Percentiles rank a stretch among this genome's conserved stretches.
These are phyloP conservation scores for Saccharomyces eubayanus DNA, from an alignment of 805 yeast genomes.

Conservation along the genomic window DNA sequence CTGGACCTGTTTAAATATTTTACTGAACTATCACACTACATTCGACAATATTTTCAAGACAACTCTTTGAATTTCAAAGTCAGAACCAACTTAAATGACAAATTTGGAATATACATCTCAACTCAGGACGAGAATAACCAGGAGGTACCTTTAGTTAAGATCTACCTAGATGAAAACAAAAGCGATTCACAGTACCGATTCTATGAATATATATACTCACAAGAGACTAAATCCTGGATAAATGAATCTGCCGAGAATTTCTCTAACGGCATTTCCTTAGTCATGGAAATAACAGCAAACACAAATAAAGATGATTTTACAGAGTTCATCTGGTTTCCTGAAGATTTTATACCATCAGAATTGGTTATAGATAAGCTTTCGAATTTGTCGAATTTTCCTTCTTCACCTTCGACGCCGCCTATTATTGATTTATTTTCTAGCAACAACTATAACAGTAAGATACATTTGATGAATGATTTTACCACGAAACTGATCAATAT, in stretches of 20 bases:
- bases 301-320: not conserved
- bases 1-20: conserved; percentile 29
- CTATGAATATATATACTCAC: conserved; percentile 23
- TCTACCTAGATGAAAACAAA: conserved; percentile 18
- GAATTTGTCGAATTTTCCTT: not conserved
- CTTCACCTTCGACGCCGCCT: conserved; percentile 12
- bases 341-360: conserved; percentile 18
- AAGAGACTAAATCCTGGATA: conserved; percentile 19
- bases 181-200: conserved; percentile 17
- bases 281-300: conserved; percentile 18
- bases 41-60: conserved; percentile 16
- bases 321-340: conserved; percentile 18
- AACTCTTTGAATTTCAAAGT: conserved; percentile 13
- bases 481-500: conserved; percentile 21
- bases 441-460: conserved; percentile 4
- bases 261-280: conserved; percentile 22
- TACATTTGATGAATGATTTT: conserved; percentile 23
- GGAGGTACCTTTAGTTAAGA: conserved; percentile 14
- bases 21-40: conserved; percentile 22
- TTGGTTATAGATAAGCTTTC: conserved; percentile 9
- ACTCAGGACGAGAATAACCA: conserved; percentile 1
- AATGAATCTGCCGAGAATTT: conserved; percentile 23
- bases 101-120: conserved; percentile 26
- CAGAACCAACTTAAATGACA: conserved; percentile 20
- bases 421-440: conserved; percentile 24